Conservation (phyloP, 192 early-diverging fungal species). For the Gonapodya prolifera region DNA sequence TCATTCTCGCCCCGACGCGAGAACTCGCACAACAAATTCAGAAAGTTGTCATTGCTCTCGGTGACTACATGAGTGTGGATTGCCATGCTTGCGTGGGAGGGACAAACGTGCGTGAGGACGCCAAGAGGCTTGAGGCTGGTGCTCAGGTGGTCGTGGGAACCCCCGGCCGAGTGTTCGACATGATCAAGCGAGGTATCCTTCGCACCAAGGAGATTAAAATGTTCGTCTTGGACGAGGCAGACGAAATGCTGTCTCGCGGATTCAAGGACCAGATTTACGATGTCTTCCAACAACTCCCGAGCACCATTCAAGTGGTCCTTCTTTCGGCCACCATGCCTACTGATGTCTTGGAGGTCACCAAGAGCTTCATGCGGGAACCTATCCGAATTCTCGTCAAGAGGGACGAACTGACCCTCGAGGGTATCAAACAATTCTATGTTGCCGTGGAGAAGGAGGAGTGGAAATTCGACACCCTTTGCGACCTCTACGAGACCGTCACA, state of each 20-base stretch:
- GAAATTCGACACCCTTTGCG: constrained; percentile 98
- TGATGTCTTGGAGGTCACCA: constrained; percentile 91
- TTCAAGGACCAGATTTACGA: constrained; percentile 99
- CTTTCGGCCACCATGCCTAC: constrained; percentile 94
- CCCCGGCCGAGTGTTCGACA: constrained; percentile 95
- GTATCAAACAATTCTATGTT: constrained; percentile 96
- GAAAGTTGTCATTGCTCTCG: constrained; percentile 86
- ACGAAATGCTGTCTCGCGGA: constrained; percentile 96
- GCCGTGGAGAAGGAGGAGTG: constrained; percentile 98
- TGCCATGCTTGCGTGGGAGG: constrained; percentile 98
- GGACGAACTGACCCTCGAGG: constrained; percentile 90
- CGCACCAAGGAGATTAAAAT: constrained; percentile 81
- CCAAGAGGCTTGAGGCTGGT: constrained; percentile 62
- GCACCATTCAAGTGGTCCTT: constrained; percentile 86
- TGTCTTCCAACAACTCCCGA: constrained; percentile 85
- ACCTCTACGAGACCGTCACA: constrained; percentile 96
- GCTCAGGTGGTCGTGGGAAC: constrained; percentile 94
- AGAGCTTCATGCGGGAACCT: constrained; percentile 97
- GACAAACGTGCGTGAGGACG: constrained; percentile 85
- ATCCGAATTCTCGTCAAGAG: constrained; percentile 98
- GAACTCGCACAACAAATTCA: constrained; percentile 98
- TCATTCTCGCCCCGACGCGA: constrained; percentile 93
- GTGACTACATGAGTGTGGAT: constrained; percentile 89
- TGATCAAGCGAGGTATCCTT: constrained; percentile 88
- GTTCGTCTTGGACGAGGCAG: constrained; percentile 98